Base-by-base conservation (phyloP, 176 grass and related monocot genomes). In the Cenchrus americanus region DNA sequence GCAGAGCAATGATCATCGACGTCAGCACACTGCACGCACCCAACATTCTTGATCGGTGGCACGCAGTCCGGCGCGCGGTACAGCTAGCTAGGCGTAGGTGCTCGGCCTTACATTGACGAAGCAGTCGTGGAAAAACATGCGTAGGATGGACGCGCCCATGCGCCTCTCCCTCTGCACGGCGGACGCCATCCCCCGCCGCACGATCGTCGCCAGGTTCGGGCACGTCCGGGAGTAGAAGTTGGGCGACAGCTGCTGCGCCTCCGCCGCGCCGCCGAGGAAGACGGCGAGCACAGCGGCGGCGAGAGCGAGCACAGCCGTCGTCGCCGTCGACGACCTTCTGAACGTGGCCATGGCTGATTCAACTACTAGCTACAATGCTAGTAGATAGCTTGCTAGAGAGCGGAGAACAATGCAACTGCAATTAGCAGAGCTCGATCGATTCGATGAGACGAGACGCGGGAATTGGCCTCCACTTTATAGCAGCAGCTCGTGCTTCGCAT, bases 51-150 rank as follows among this genome's bases (percentile, higher is more conserved):
- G 18, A 6, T 61, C n/a, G 58, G 58, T 43, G 19, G 24, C 42
- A 42, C 8, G 30, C 26, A 12, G 37, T 21, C 21, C 11, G 37
- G 19, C 54, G n/a, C n/a, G n/a, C 57, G 9, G 21, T 3, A 2
- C 57, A 60, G 57, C 57, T 60, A 59, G 55, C 54, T 7, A 7
- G 55, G 1, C 3, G 51, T 0, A 17, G 50, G 3, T 2, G 51
- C 4, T 6, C 5, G 51, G 5, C 19, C 21, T 61, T 37, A 97
- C 95, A 80, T 97, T 92, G 68, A 92, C 92, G 66, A 97, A 97
- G 81, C 95, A 97, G 71, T 97, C 95, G 76, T 97, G 95, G 86
- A 94, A 97, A 83, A 89, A 89, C 37, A 97, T 51, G 34, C 95
- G 88, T 47, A 97, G 86, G 22, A 97, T 92, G 34, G 90, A 94